Base-by-base conservation (phyloP, 352 stramenopile genomes). In the Phytophthora megakarya region DNA sequence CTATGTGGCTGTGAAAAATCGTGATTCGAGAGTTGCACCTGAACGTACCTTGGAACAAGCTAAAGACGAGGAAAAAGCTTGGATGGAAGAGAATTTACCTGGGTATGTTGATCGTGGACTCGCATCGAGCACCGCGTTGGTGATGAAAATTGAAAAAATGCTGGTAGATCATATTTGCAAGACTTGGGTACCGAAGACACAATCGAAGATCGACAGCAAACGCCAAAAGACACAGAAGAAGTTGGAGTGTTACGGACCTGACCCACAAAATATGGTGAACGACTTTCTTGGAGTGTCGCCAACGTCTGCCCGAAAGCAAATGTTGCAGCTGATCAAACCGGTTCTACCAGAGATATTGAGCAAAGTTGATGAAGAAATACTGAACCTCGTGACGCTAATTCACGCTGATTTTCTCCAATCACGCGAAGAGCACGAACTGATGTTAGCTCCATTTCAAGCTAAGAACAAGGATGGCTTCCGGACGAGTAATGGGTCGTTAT, bases 1-100 rank as follows among this genome's bases (percentile, higher is more conserved):
- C 0, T 83, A 80, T 21, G 75, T 83, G 8, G 75, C 55, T 5
- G 67, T 83, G 16, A 72, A 59, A 61, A 80, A 71, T 48, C 68
- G 75, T 5, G 69, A 83, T 48, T 73, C 68, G 0, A 59, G 68
- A 7, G 3, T 50, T 7, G 19, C 33, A 13, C 44, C 55, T 10
- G 55, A 72, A 32, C 11, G 55, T 10, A 45, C 50, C 1, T 48
- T 83, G 16, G 64, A 68, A 3, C 30, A 64, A 19, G 67, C 61
- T 13, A 77, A 74, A 39, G 26, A 28, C 1, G 47, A 72, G 18
- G 67, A 80, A 39, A 58, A 65, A 6, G 51, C 38, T 25, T 83
- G 68, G 67, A 21, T 78, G 19, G 25, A 67, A 9, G 23, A 73
- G 30, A 61, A 83, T 19, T 16, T 78, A 15, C 53, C 58, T 3